These are phyloP conservation scores for Hypoxylon trugodes DNA, from an alignment of 495 filamentous ascomycete species.

Conservation along the genomic window DNA sequence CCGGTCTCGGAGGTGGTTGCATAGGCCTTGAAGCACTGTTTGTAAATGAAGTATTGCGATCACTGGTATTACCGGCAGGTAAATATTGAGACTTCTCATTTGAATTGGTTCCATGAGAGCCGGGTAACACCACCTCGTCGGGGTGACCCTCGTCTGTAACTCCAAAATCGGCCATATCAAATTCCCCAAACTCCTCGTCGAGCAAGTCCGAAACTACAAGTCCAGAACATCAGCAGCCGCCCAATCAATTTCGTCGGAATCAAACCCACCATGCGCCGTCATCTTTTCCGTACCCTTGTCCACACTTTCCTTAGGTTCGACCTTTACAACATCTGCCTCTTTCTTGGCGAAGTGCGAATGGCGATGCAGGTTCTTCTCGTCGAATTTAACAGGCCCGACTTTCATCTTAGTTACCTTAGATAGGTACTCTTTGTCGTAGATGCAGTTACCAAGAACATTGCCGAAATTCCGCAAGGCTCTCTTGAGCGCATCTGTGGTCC, in stretches of 20 bases:
- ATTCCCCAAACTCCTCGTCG: constrained; percentile 53
- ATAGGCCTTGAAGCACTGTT: constrained; percentile 40
- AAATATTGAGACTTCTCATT: constrained; percentile 37
- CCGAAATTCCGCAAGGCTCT: constrained; percentile 90
- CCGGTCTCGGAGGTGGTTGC: constrained; percentile 48
- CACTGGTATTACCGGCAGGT: constrained; percentile 34
- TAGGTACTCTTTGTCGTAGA: constrained; percentile 96
- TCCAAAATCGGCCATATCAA: constrained; percentile 79
- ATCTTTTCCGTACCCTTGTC: constrained; percentile 26
- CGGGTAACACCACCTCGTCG: constrained; percentile 66
- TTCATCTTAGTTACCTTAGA: constrained; percentile 85
- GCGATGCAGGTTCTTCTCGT: constrained; percentile 78
- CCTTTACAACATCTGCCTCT: constrained; percentile 50
- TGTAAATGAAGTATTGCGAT: constrained; percentile 40
- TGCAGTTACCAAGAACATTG: constrained; percentile 94
- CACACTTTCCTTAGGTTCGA: constrained; percentile 51
- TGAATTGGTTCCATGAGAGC: constrained; percentile 31
- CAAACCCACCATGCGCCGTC: constrained; percentile 39
- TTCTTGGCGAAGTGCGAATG: constrained; percentile 79
- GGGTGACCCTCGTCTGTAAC: constrained; percentile 65
- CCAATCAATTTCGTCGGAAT: constrained; percentile 44
- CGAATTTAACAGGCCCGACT: constrained; percentile 70
- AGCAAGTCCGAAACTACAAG: constrained; percentile 38
- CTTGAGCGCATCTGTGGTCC: constrained; percentile 92
- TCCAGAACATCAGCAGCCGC: constrained; percentile 44